Evolutionary conservation across 768 basidiomycete genomes (phyloP).

Genomic region (Termitomyces sp.): DNA sequence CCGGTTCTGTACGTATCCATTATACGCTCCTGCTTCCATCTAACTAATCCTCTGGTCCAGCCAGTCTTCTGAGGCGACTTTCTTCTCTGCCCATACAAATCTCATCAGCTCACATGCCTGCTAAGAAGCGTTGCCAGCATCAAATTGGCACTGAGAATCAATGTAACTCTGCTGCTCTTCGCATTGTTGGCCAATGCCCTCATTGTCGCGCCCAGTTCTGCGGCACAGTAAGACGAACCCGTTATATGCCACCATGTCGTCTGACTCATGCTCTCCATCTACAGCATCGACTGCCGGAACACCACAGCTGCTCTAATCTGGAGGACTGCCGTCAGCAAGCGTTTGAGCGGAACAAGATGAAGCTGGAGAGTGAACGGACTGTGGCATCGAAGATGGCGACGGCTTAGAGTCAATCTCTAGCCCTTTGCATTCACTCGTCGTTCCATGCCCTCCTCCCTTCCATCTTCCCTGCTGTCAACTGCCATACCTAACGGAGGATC

Average conservation of each 20-base stretch:
- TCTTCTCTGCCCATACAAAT: background rate
- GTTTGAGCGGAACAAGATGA: slow-evolving; percentile 82
- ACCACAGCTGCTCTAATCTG: slow-evolving; percentile 79
- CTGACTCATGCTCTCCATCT: slow-evolving; percentile 16
- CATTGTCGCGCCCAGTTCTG: slow-evolving; percentile 80
- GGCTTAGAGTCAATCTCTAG: slow-evolving; percentile 37
- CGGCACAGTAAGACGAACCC: slow-evolving; percentile 51
- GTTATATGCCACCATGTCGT: slow-evolving; percentile 1
- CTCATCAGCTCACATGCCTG: slow-evolving; percentile 41
- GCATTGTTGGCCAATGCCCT: slow-evolving; percentile 82
- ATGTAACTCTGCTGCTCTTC: slow-evolving; percentile 76
- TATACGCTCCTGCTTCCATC: background rate
- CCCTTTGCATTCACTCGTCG: slow-evolving; percentile 1
- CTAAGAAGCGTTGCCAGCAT: slow-evolving; percentile 87
- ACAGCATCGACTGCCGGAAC: slow-evolving; percentile 86
- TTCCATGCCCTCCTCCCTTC: slow-evolving; percentile 8
- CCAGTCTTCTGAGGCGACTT: background rate
- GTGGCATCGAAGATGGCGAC: slow-evolving; percentile 83
- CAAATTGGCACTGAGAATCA: slow-evolving; percentile 41
- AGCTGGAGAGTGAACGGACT: slow-evolving; percentile 85
- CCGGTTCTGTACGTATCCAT: slow-evolving; percentile 1
- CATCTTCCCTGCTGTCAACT: slow-evolving; percentile 8
- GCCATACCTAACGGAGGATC: background rate
- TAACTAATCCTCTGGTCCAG: background rate
- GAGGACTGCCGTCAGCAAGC: slow-evolving; percentile 85